Evolutionary conservation across 148 eudicot genomes (phyloP), one percentile per base, ranked within the genome.

Genomic region (Cornus florida): DNA sequence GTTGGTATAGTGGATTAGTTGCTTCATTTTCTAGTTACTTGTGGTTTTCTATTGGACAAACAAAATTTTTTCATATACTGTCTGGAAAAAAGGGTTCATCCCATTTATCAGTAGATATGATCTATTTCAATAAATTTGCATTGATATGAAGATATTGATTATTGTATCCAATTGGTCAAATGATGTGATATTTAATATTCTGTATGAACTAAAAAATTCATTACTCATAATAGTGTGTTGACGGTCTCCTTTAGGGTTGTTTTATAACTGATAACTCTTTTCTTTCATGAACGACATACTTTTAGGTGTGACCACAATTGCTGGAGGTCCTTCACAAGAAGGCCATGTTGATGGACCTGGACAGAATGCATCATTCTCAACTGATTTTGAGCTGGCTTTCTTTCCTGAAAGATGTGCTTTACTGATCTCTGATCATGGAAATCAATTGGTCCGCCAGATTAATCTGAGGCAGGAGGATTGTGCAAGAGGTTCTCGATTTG

Each of bases 241-340:
- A 35, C 62, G 53, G 43, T 39, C 43, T 43, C 48, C 10, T 43
- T 43, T 43, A 43, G 9, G 10, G 48, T 43, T 9, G 6, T 43
- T 43, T 9, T 6, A 43, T 43, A 6, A 22, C 46, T 68, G 48
- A 31, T 35, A 35, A 35, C 38, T 39, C 38, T 78, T 33, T 33
- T 78, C 7, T 33, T 57, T 74, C 9, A 19, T 64, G 50, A 19
- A 64, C 87, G 48, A 77, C 24, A 62, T 70, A 13, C 78, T 35
- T 70, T 35, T 53, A 93, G 98, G 96, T 78, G 93, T 89, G 71
- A 89, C 88, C 74, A 93, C 95, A 62, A 92, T 93, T 72, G 98
- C 95, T 53, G 97, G 97, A 39, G 91, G 95, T 66, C 33, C 50
- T 73, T 79, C 89, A 57, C 77, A 86, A 57, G 75, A 86, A 56